These are phyloP conservation scores for Schwanniomyces pseudopolymorphus DNA, from an alignment of 805 yeast species.

Conservation along the genomic window DNA sequence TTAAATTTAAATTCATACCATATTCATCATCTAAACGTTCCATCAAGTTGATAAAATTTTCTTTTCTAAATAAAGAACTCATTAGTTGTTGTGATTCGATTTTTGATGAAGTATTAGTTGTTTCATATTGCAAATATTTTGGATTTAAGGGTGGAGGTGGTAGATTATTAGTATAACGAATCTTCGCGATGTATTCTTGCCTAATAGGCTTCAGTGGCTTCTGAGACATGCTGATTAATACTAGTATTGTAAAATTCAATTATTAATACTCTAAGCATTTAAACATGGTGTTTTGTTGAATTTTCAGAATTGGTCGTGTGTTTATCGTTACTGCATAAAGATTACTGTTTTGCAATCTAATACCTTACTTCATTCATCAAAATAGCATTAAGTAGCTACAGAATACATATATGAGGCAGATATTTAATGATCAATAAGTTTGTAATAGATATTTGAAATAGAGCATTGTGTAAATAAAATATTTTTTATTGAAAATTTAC, in stretches of 20 bases:
- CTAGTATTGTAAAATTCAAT: background rate
- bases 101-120: slow-evolving; percentile 34
- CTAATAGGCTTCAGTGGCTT: slow-evolving; percentile 41
- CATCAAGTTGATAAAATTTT: slow-evolving; percentile 64
- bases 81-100: slow-evolving; percentile 51
- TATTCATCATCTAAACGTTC: slow-evolving; percentile 55
- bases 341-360: too few relatives aligned
- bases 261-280: background rate
- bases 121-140: slow-evolving; percentile 61
- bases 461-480: too few relatives aligned
- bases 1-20: slow-evolving; percentile 78
- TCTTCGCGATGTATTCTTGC: slow-evolving; percentile 78
- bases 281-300: background rate
- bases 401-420: too few relatives aligned
- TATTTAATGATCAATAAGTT: too few relatives aligned
- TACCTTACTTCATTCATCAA: too few relatives aligned
- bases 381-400: too few relatives aligned
- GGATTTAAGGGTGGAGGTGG: slow-evolving; percentile 97
- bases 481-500: too few relatives aligned
- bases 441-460: too few relatives aligned
- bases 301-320: background rate
- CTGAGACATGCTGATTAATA: slow-evolving; percentile 21
- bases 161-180: slow-evolving; percentile 78
- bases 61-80: slow-evolving; percentile 70
- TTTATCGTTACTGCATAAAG: background rate